A percentile compares a stretch with the other conserved stretches of the same genome.
Evolutionary conservation across 768 basidiomycete species (phyloP).

Genomic region (Coprinopsis marcescibilis): DNA sequence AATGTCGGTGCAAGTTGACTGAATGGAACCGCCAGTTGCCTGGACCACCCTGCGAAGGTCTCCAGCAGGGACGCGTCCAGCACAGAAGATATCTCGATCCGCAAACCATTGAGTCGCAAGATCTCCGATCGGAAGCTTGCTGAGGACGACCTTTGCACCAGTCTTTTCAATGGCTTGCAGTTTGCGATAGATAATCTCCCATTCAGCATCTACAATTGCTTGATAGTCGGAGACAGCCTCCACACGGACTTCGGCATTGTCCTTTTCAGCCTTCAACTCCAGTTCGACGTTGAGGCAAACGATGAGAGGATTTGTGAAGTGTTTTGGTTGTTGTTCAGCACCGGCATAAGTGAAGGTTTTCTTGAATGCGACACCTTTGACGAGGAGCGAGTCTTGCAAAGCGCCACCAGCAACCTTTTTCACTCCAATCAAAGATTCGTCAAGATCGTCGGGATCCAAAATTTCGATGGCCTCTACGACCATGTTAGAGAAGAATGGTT

Average conservation of each 20-base stretch:
- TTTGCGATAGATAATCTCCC: constrained; percentile 99
- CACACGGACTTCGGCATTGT: constrained; percentile 97
- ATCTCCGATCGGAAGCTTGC: constrained; percentile 97
- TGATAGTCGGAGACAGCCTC: constrained; percentile 98
- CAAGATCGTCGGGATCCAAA: constrained; percentile 88
- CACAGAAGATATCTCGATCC: constrained; percentile 97
- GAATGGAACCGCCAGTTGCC: constrained; percentile 91
- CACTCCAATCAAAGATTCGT: constrained; percentile 93
- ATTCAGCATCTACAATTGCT: constrained; percentile 98
- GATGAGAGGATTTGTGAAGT: constrained; percentile 82
- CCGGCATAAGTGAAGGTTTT: constrained; percentile 99
- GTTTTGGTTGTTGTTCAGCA: constrained; percentile 97
- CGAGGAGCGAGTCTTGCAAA: constrained; percentile 90
- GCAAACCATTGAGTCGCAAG: constrained; percentile 99
- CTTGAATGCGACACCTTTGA: constrained; percentile 94
- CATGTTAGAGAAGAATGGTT: constrained; percentile 98
- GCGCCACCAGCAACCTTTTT: constrained; percentile 98
- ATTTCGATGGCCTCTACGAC: constrained; percentile 95
- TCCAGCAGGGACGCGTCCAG: constrained; percentile 85
- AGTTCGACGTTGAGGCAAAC: constrained; percentile 96
- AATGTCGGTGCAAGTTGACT: constrained; percentile 95
- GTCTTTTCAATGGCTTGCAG: constrained; percentile 93
- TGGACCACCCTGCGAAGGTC: constrained; percentile 93
- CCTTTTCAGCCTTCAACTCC: constrained; percentile 98
- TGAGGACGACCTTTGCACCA: constrained; percentile 95